Evolutionary conservation across 1,139 yeast genomes (phyloP).

Genomic region (Candida tetrigidarum): DNA sequence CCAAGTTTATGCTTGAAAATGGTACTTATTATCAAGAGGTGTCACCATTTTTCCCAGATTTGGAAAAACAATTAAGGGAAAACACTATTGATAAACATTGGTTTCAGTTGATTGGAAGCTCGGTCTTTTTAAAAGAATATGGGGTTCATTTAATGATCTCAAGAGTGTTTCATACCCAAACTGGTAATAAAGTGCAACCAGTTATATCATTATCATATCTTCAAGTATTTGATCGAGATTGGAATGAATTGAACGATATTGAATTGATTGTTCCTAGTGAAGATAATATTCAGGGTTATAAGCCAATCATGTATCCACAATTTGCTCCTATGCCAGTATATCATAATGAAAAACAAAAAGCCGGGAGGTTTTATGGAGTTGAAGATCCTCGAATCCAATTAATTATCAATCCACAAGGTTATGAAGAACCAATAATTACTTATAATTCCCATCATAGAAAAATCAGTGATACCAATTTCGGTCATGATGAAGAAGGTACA

Average conservation of each 20-base stretch:
- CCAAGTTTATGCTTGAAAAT: constrained; percentile 14
- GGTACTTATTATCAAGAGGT: constrained; percentile 8
- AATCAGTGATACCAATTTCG: constrained; percentile 11
- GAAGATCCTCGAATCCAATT: constrained; percentile 45
- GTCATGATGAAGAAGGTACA: constrained; percentile 2
- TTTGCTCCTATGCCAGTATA: constrained; percentile 39
- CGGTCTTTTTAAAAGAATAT: constrained; percentile 36
- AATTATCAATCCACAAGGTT: constrained; percentile 33
- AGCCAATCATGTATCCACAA: constrained; percentile 31
- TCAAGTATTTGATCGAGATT: constrained; percentile 27
- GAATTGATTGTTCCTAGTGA: constrained; percentile 22
- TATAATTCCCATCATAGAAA: constrained; percentile 39
- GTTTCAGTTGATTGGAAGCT: constrained; percentile 35
- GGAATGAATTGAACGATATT: constrained; percentile 28
- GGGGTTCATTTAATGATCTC: constrained; percentile 38
- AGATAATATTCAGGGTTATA: constrained; percentile 5
- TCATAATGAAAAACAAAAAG: constrained; percentile 27
- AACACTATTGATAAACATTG: constrained; percentile 22
- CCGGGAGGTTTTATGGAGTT: constrained; percentile 39
- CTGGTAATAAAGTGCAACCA: constrained; percentile 23
- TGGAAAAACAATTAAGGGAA: background rate
- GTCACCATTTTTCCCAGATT: constrained; percentile 1
- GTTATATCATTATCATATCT: constrained; percentile 24
- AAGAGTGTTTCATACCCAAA: constrained; percentile 28
- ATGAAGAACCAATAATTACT: constrained; percentile 41